Base-by-base conservation (phyloP, 2,329 filamentous ascomycete genomes). In the Ophiostoma angusticollis region DNA sequence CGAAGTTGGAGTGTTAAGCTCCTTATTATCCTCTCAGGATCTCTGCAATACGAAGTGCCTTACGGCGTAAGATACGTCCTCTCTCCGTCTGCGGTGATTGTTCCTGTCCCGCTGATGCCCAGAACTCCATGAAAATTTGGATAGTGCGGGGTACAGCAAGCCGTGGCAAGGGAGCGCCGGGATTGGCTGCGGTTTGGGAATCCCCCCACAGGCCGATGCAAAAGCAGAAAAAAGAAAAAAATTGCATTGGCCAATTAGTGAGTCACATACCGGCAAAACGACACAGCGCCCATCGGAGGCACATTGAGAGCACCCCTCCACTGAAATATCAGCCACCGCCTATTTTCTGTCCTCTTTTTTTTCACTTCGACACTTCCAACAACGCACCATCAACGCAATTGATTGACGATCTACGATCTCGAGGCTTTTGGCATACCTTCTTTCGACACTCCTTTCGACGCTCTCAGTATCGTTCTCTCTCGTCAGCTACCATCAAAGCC, bases 191-290 rank as follows among this genome's bases (percentile, higher is more conserved):
- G n/a, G n/a, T n/a, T n/a, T 30, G 34, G 12, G 24, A 30, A 16
- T 16, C n/a, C n/a, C n/a, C n/a, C n/a, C n/a, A n/a, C n/a, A n/a
- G n/a, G n/a, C n/a, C n/a, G n/a, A n/a, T n/a, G n/a, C n/a, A n/a
- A 28, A n/a, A 6, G 25, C 5, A 28, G n/a, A 28, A 28, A 37
- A 37, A 37, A 9, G 28, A 36, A 40, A 42, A 44, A 40, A 35
- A 37, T 44, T 37, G 46, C 38, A 48, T 45, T 46, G 46, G 41
- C 44, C 46, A 48, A 48, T 48, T 31, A 24, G 36, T 47, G 46
- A 46, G 27, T 48, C 44, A 48, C 37, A n/a, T 7, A 4, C 23
- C 7, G 23, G 23, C 23, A 12, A 24, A 6, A 7, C 13, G n/a
- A 13, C 12, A n/a, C 31, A 40, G 40, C 45, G 37, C 33, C 31